These are phyloP conservation scores for Otatea glauca DNA, from an alignment of 176 grass and related monocot species.

Conservation along the genomic window DNA sequence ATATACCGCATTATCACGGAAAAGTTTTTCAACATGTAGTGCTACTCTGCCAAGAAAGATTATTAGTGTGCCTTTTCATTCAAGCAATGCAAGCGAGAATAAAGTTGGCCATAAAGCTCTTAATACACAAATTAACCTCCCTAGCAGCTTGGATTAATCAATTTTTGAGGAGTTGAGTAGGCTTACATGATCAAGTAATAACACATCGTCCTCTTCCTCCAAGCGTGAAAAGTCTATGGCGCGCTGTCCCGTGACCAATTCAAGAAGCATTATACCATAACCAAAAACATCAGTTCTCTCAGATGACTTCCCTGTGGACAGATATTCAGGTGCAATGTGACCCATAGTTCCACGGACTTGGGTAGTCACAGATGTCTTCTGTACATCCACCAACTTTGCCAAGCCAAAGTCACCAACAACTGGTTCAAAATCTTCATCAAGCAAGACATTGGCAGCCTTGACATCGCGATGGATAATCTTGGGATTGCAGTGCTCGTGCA, in stretches of 20 bases:
- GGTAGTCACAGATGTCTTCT: conserved; percentile 93
- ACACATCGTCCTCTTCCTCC: conserved; percentile 96
- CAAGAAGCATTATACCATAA: conserved; percentile 96
- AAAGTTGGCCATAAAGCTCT: not conserved
- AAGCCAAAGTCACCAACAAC: conserved; percentile 95
- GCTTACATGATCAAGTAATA: conserved; percentile 96
- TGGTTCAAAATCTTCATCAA: conserved; percentile 89
- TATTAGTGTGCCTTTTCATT: not conserved
- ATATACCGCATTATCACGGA: not conserved
- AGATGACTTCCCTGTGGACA: conserved; percentile 92
- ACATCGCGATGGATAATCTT: conserved; percentile 99
- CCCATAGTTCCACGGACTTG: conserved; percentile 98
- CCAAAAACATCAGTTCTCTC: conserved; percentile 97
- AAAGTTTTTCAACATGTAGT: not conserved
- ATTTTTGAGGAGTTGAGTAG: not conserved
- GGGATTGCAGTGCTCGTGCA: conserved; percentile 96
- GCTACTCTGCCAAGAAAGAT: not conserved
- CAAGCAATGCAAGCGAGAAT: not conserved
- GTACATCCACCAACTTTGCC: conserved; percentile 93
- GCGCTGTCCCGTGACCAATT: conserved; percentile 88
- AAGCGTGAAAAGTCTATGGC: conserved; percentile 94
- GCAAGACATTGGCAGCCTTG: conserved; percentile 94
- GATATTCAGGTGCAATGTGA: conserved; percentile 95
- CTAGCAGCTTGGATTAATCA: not conserved
- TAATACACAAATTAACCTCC: not conserved